Base-by-base conservation (phyloP, 176 grass and related monocot species). In the Aegilops sharonensis region DNA sequence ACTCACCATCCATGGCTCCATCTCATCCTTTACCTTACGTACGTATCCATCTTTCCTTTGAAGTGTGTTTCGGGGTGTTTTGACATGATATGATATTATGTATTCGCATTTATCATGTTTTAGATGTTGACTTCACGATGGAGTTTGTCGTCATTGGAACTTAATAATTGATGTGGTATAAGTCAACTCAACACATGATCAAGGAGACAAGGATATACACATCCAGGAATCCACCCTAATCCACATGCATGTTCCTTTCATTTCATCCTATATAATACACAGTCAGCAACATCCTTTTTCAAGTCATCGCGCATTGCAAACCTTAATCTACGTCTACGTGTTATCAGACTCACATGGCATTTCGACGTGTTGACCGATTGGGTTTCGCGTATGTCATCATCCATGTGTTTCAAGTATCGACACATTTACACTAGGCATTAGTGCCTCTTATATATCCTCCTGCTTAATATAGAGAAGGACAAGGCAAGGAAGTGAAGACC, bases 181-280 rank as follows among this genome's bases (percentile, higher is more conserved):
- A 75, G 43, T 47, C 27, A 31, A 68, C 17, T 50, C 61, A 8
- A 80, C 25, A 30, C 5, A 15, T 52, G 8, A 52, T 75, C 72
- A 43, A 29, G 36, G 9, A 45, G 42, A 15, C 47, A 50, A 31
- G 39, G 25, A 80, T 80, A 64, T 42, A 79, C 21, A 43, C 21
- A 43, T 80, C n/a, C 23, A 43, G 9, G 54, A 7, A 43, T 64
- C 13, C 23, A 43, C 8, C 78, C n/a, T 20, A 80, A 30, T n/a
- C 65, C 65, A 7, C 29, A 45, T 24, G 30, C 79, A 48, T 81
- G 11, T 5, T 80, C 81, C 7, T 76, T 57, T 47, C 64, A 85
- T 76, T 5, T 52, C 47, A 23, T 39, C 88, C 76, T 39, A 52
- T 78, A 77, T 81, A 83, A 63, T 78, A 77, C 78, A 67, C 9